phyloP scores from a whole-genome alignment of 768 basidiomycete genomes.

The Vararia minispora region DNA sequence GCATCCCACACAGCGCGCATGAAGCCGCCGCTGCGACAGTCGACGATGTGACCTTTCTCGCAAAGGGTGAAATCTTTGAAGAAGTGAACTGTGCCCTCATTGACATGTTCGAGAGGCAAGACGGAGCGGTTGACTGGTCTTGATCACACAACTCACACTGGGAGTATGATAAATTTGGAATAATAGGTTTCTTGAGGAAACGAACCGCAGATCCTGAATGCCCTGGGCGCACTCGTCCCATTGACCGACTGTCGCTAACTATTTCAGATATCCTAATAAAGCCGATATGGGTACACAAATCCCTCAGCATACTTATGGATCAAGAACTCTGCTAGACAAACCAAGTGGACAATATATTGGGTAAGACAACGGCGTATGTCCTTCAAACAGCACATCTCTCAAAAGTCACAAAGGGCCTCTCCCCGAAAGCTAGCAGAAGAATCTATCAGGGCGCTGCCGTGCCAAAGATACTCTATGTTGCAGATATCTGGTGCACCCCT shows the following conservation, averaged over 20 bases:
- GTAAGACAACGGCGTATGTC: background rate
- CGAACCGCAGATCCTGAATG: no score
- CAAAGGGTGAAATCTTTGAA: conserved; percentile 15
- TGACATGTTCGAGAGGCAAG: background rate
- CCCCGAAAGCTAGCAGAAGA: background rate
- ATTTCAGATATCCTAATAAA: no score
- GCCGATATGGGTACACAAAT: no score
- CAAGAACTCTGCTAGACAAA: no score
- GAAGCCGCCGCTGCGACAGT: conserved; percentile 3
- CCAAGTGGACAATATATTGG: background rate
- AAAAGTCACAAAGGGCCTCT: conserved; percentile 1
- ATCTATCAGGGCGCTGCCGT: conserved; percentile 13
- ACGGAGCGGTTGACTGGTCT: background rate
- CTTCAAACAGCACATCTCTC: background rate
- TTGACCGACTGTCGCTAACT: no score
- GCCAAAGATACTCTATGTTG: conserved; percentile 17
- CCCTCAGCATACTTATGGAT: no score
- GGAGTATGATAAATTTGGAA: no score
- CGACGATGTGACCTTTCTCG: no score
- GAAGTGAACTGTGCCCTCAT: conserved; percentile 1
- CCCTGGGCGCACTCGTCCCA: no score
- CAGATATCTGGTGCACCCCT: conserved; percentile 12
- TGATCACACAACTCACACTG: no score
- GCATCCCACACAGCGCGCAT: conserved; percentile 1
- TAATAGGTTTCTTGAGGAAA: no score